Conservation (phyloP, 176 grass and related monocot species). For the Themeda triandra region DNA sequence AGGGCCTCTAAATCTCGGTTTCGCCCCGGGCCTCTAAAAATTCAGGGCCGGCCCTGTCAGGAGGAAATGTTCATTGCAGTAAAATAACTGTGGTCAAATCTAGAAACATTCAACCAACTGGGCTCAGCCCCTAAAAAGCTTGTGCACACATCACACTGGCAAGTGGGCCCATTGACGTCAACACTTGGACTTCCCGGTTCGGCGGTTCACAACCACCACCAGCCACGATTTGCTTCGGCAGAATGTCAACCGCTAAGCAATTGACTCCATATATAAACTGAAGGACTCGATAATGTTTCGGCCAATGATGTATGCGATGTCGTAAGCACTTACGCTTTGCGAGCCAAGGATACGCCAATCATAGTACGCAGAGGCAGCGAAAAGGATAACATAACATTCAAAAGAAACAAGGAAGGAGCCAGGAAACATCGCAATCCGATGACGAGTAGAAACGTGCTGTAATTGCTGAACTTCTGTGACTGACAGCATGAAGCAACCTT, state of each 20-base stretch:
- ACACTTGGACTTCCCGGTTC: background rate
- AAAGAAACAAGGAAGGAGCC: background rate
- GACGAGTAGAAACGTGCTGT: slow-evolving; percentile 12
- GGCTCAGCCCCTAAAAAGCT: background rate
- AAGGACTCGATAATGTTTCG: background rate
- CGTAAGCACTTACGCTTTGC: slow-evolving; percentile 45
- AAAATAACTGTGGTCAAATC: background rate
- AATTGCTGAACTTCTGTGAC: background rate
- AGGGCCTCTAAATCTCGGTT: too few relatives aligned
- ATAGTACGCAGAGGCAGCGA: background rate
- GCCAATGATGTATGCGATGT: background rate
- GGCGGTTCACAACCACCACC: background rate
- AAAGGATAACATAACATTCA: too few relatives aligned
- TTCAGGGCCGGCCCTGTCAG: too few relatives aligned
- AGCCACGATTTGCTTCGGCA: background rate
- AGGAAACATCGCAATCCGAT: background rate
- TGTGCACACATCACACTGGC: background rate
- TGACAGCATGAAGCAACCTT: background rate
- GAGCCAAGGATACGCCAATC: background rate
- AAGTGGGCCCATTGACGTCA: slow-evolving; percentile 1
- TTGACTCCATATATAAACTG: slow-evolving; percentile 7
- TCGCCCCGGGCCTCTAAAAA: too few relatives aligned
- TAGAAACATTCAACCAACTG: background rate
- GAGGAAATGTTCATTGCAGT: background rate
- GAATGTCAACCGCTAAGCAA: slow-evolving; percentile 18